phyloP scores from a whole-genome alignment of 2,329 filamentous ascomycete genomes.

The Colletotrichum sp. region DNA sequence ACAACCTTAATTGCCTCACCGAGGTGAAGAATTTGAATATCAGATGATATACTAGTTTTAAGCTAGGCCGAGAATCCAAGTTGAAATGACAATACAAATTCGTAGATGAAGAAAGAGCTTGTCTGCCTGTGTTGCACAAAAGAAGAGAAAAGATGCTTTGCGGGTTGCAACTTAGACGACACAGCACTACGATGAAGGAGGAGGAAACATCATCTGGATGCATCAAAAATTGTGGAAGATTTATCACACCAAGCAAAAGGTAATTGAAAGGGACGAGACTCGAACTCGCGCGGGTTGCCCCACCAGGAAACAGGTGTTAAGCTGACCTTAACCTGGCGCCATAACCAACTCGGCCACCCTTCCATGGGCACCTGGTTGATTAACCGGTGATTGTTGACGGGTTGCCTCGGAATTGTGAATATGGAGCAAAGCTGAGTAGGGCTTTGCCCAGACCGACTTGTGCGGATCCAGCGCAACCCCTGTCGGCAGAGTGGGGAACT shows the following conservation, averaged over 20 bases:
- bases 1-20: constrained; percentile 1
- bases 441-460: not conserved
- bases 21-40: not conserved
- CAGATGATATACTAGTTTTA: not conserved
- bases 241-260: not conserved
- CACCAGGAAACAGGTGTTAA: not conserved
- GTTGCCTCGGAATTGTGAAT: accelerated
- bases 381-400: not conserved
- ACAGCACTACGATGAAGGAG: accelerated
- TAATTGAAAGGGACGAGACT: not conserved
- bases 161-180: not conserved
- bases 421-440: not conserved
- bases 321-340: constrained; percentile 1
- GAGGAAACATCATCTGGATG: not conserved
- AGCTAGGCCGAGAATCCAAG: not conserved
- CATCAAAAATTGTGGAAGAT: not conserved
- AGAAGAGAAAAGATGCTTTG: not conserved
- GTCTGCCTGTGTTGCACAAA: not conserved
- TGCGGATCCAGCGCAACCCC: not conserved
- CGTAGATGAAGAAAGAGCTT: not conserved
- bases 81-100: accelerated
- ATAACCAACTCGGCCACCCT: constrained; percentile 2
- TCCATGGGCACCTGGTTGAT: not conserved
- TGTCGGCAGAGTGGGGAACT: not conserved
- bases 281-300: not conserved